Evolutionary conservation across 108 stramenopile species (phyloP), one percentile per base, ranked within the genome.

Genomic region (Fragilariopsis cylindrus): DNA sequence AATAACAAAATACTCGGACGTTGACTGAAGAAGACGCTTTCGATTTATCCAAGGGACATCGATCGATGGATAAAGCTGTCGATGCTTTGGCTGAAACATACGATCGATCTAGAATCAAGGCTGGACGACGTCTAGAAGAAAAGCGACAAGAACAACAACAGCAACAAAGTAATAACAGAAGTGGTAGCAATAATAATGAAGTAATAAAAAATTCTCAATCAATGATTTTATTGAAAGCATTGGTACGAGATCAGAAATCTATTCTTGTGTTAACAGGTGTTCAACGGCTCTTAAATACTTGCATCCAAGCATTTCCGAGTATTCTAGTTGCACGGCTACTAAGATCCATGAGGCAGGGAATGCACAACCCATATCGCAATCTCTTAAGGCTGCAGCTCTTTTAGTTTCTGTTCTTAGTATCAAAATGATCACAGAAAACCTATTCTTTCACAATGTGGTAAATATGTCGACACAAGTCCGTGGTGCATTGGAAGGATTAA

Each of bases 341-440:
- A 19, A 78, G 81, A 11, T 75, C 83, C 54, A 77, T 91, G 92
- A 93, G 75, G 81, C 85, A 8, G 92, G 92, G 12, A 58, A 67
- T 30, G 19, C 82, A 5, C 11, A 72, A 30, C 81, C 71, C 11
- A 49, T 80, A 13, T 65, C 70, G 7, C 68, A 85, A 55, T 84
- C 90, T 48, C 9, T 93, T 46, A 44, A 42, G 16, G 80, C 90
- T 11, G 88, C 87, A 2, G 16, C 85, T 6, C 30, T 70, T 39
- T 58, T 90, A 40, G 81, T 90, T 8, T 48, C 65, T 16, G 87
- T 92, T 5, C 60, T 92, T 57, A 71, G 60, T 30, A 18, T 85
- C 39, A 97, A 97, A 83, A 95, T 91, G 84, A 70, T 93, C 16
- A 79, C 92, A 8, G 97, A 97, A 73, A 97, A 95, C 69, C 85